phyloP scores from a whole-genome alignment of 305 asterid genomes.

The Fraxinus albicans region DNA sequence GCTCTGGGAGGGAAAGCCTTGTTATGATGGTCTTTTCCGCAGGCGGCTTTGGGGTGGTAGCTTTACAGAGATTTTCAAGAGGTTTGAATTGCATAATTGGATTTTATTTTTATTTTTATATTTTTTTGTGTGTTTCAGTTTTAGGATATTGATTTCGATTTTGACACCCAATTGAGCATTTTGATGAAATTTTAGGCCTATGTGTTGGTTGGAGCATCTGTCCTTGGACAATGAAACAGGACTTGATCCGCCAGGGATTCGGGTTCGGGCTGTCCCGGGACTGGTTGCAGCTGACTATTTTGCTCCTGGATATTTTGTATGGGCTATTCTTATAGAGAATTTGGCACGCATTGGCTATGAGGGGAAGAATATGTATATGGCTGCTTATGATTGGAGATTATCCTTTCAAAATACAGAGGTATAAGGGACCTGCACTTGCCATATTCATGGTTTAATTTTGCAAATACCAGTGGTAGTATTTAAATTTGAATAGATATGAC shows the following conservation, averaged over 20 bases:
- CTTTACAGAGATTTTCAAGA: conserved; percentile 63
- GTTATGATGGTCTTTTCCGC: conserved; percentile 75
- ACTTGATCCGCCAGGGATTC: conserved; percentile 84
- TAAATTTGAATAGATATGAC: not conserved
- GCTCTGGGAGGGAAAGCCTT: conserved; percentile 92
- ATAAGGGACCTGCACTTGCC: not conserved
- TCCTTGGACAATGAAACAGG: conserved; percentile 84
- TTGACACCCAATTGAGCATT: conserved; percentile 8
- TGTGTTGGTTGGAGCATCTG: conserved; percentile 89
- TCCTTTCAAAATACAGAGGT: conserved; percentile 94
- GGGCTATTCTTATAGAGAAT: conserved; percentile 85
- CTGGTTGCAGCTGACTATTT: conserved; percentile 86
- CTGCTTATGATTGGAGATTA: conserved; percentile 87
- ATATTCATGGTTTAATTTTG: not conserved
- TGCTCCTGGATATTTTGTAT: conserved; percentile 85
- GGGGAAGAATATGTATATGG: conserved; percentile 83
- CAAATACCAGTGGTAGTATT: not conserved
- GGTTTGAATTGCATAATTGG: conserved; percentile 35
- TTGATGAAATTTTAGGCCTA: conserved; percentile 53
- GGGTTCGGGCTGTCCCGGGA: conserved; percentile 78
- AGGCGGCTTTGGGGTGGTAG: conserved; percentile 84
- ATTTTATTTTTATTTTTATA: not conserved
- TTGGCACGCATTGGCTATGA: conserved; percentile 84
- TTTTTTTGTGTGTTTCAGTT: not conserved
- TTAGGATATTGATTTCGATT: not conserved